phyloP scores from a whole-genome alignment of 2,329 filamentous ascomycete genomes.

The Paecilomyces fulvus region DNA sequence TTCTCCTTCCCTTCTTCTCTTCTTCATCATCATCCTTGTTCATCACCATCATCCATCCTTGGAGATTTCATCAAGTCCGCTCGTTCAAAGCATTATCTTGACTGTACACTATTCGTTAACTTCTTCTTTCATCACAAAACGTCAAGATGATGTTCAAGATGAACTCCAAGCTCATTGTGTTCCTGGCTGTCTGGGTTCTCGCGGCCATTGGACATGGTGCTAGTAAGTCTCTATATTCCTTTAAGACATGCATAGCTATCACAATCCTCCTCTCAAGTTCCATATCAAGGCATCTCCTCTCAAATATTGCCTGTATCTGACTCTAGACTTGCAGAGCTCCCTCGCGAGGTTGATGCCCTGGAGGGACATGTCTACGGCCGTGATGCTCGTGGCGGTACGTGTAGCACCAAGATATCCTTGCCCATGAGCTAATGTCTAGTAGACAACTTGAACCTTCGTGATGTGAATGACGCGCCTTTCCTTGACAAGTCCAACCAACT shows the following conservation, averaged over 20 bases:
- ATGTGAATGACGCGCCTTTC: not conserved
- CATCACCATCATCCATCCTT: not conserved
- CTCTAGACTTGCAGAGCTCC: not conserved
- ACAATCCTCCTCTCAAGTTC: not conserved
- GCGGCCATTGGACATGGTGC: constrained; percentile 7
- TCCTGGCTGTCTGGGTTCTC: constrained; percentile 15
- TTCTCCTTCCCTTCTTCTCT: not conserved
- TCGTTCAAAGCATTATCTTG: not conserved
- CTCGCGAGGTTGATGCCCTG: not conserved
- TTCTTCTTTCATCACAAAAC: constrained; percentile 4
- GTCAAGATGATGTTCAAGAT: constrained; percentile 2
- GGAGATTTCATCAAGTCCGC: not conserved
- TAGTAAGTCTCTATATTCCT: constrained; percentile 11
- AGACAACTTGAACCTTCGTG: not conserved
- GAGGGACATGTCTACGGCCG: not conserved
- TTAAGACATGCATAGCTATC: not conserved
- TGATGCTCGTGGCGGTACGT: not conserved
- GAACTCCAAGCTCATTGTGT: constrained; percentile 10
- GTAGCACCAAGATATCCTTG: not conserved
- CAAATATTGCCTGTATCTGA: not conserved
- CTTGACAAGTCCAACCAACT: not conserved
- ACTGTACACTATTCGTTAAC: not conserved
- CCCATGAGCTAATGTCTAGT: not conserved
- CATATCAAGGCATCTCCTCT: not conserved
- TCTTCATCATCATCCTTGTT: not conserved